Evolutionary conservation across 1,284 basidiomycete genomes (phyloP), one percentile per base, ranked within the genome.

Genomic region (Ustilago vetiveriae): DNA sequence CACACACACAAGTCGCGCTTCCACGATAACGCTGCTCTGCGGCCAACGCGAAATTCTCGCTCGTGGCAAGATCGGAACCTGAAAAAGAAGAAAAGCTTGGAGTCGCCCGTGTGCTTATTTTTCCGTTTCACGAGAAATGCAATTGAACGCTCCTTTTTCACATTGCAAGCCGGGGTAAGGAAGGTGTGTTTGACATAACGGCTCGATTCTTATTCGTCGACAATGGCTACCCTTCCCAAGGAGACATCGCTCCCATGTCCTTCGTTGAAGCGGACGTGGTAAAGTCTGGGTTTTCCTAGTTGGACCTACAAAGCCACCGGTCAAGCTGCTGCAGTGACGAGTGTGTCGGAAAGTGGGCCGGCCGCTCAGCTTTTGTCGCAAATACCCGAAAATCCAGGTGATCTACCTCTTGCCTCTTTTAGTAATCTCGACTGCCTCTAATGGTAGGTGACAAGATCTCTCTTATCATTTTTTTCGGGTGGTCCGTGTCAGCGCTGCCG

Each of bases 351-450:
- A n/a, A 13, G 16, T n/a, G n/a, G n/a, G 33, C 16, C 33, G 33
- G 13, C 7, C 33, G 33, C 17, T 23, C 16, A n/a, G n/a, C n/a
- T 30, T 17, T 33, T 17, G 11, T 40, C 48, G n/a, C n/a, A 6
- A 22, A n/a, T 35, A n/a, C 33, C 29, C 29, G 29, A 35, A 6
- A n/a, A n/a, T n/a, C n/a, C n/a, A n/a, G n/a, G n/a, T n/a, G n/a
- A n/a, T n/a, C n/a, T n/a, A n/a, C n/a, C n/a, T n/a, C 37, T 38
- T 67, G 56, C 64, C 64, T 67, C 64, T 67, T 60, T 51, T 60
- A 52, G 64, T 59, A 67, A 67, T 59, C 44, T 6, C 51, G 58
- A 45, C 62, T 65, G 62, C 62, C 62, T 65, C 54, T 65, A 38
- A 65, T 57, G 62, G 62, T 65, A 57, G 22, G 37, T 38, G 21